Percentiles rank a stretch among this genome's conserved stretches.
Evolutionary conservation across 2,329 filamentous ascomycete genomes (phyloP).

Genomic region (Epicoccum nigrum): DNA sequence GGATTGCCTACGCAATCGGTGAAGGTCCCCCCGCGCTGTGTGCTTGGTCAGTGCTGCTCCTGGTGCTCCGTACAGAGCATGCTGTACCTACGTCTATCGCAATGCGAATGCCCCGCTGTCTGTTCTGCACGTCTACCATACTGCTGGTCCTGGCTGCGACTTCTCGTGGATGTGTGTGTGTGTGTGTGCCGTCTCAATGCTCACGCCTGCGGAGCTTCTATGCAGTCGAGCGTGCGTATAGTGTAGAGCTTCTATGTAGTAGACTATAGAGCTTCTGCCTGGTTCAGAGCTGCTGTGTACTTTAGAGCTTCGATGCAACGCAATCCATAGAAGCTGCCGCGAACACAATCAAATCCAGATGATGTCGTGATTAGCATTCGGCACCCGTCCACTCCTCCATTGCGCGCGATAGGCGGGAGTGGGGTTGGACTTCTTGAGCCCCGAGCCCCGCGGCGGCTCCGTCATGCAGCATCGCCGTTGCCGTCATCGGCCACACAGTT

Average conservation of each 20-base stretch:
- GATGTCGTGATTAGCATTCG: constrained; percentile 8
- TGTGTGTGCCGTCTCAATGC: not conserved
- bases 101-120: constrained; percentile 69
- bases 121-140: constrained; percentile 37
- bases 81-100: constrained; percentile 62
- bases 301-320: no score
- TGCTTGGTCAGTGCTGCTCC: not conserved
- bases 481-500: constrained; percentile 3
- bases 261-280: not conserved
- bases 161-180: not conserved
- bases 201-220: not conserved
- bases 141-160: not conserved
- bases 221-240: no score
- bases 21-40: constrained; percentile 81
- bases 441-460: not conserved
- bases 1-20: constrained; percentile 90
- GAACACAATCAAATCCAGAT: not conserved
- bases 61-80: constrained; percentile 15
- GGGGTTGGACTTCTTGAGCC: constrained; percentile 2
- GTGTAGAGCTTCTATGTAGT: not conserved
- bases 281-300: no score
- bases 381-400: not conserved
- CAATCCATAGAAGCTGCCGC: no score
- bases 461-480: constrained; percentile 2
- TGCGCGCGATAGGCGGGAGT: constrained; percentile 3